phyloP scores from a whole-genome alignment of 495 filamentous ascomycete species.

The Amphirosellinia nigrospora region DNA sequence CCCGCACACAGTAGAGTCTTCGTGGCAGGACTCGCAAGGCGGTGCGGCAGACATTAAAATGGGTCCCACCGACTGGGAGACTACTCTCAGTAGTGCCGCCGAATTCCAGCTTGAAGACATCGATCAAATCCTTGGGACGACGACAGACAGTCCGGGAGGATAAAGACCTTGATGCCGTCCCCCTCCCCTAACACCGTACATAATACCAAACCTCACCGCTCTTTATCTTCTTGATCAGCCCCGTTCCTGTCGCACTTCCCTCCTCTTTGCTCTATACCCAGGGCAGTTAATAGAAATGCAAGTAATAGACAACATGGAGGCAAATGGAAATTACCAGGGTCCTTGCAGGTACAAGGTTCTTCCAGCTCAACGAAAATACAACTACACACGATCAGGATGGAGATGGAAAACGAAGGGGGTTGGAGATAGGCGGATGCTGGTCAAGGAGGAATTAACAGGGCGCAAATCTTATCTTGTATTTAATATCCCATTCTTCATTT shows the following conservation, averaged over 20 bases:
- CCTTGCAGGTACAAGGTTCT: neutral
- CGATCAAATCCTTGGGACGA: slow-evolving; percentile 36
- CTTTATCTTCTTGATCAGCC: neutral
- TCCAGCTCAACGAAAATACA: neutral
- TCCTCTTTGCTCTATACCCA: neutral
- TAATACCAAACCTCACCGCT: slow-evolving; percentile 4
- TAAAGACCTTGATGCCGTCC: neutral
- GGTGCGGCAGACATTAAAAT: slow-evolving; percentile 27
- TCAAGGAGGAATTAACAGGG: slow-evolving; percentile 10
- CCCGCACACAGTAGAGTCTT: neutral
- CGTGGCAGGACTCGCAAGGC: slow-evolving; percentile 33
- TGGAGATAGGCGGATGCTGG: neutral
- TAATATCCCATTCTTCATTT: slow-evolving; percentile 28
- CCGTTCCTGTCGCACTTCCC: neutral
- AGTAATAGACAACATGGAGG: neutral
- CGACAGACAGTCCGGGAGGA: slow-evolving; percentile 29
- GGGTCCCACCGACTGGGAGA: slow-evolving; percentile 34
- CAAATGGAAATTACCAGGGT: neutral
- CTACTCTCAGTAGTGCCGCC: slow-evolving; percentile 22
- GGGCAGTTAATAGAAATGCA: neutral
- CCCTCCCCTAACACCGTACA: neutral
- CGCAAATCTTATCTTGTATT: slow-evolving; percentile 33
- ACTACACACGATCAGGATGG: neutral
- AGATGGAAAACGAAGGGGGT: neutral
- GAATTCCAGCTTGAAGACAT: slow-evolving; percentile 45